Evolutionary conservation across 495 filamentous ascomycete species (phyloP).

Genomic region (Lophium mytilinum): DNA sequence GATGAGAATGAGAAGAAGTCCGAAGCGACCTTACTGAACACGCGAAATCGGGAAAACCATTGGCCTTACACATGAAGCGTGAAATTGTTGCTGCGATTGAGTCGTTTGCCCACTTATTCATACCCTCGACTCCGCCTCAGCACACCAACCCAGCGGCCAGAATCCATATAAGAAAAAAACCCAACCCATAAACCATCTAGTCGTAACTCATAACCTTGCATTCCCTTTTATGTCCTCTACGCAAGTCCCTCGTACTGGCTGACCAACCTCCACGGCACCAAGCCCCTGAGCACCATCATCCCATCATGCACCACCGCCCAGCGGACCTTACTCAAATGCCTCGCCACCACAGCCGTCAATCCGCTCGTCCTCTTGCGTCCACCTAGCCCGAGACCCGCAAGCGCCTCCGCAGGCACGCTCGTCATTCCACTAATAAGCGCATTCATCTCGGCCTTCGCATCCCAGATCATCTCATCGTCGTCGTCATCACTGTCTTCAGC

Average conservation of each 20-base stretch:
- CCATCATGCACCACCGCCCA: constrained; percentile 53
- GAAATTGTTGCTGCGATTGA: too few relatives aligned
- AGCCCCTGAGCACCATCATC: constrained; percentile 42
- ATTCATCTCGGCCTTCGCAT: constrained; percentile 36
- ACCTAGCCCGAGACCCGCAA: constrained; percentile 9
- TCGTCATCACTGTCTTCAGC: constrained; percentile 19
- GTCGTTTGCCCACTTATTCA: too few relatives aligned
- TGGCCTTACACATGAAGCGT: too few relatives aligned
- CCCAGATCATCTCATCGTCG: constrained; percentile 38
- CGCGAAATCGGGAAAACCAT: too few relatives aligned
- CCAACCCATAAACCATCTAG: too few relatives aligned
- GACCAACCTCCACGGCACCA: constrained; percentile 26
- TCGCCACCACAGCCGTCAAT: constrained; percentile 43
- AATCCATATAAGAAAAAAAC: too few relatives aligned
- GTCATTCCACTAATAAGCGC: constrained; percentile 31
- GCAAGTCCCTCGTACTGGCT: constrained; percentile 1
- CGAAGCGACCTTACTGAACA: too few relatives aligned
- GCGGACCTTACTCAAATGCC: constrained; percentile 44
- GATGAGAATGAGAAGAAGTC: too few relatives aligned
- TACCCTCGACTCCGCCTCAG: too few relatives aligned
- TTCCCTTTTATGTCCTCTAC: neutral
- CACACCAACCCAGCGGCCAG: too few relatives aligned
- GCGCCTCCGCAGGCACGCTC: constrained; percentile 19
- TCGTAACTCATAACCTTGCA: neutral
- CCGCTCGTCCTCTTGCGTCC: constrained; percentile 27